Evolutionary conservation across 768 basidiomycete species (phyloP).

Genomic region (Mycena leptocephala): DNA sequence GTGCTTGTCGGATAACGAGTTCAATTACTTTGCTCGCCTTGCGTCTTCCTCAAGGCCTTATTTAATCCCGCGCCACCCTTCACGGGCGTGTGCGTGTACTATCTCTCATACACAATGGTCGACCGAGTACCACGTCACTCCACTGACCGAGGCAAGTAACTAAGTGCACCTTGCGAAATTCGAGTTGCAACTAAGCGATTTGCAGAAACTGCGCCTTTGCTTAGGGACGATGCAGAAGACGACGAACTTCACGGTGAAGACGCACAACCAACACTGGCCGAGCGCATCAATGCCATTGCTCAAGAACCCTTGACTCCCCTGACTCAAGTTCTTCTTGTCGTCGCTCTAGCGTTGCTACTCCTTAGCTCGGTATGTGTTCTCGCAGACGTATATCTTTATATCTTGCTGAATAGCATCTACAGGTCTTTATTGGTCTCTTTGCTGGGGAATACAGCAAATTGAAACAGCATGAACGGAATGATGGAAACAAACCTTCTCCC

Average conservation of each 20-base stretch:
- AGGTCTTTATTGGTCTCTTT: slow-evolving; percentile 94
- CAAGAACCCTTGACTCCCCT: slow-evolving; percentile 89
- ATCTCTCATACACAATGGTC: slow-evolving; percentile 58
- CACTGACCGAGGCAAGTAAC: slow-evolving; percentile 68
- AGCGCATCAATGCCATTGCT: slow-evolving; percentile 70
- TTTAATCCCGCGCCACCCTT: slow-evolving; percentile 24
- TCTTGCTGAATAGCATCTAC: not conserved
- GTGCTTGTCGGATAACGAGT: not conserved
- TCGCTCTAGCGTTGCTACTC: slow-evolving; percentile 85
- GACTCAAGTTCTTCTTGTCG: slow-evolving; percentile 85
- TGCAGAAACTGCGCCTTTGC: slow-evolving; percentile 77
- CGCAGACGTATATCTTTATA: not conserved
- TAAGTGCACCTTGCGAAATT: not conserved
- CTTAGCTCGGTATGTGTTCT: slow-evolving; percentile 72
- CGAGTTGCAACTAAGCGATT: slow-evolving; percentile 3
- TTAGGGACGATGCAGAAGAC: slow-evolving; percentile 65
- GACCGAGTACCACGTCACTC: slow-evolving; percentile 69
- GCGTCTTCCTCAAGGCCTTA: slow-evolving; percentile 29
- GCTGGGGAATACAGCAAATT: slow-evolving; percentile 90
- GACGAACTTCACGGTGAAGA: slow-evolving; percentile 38
- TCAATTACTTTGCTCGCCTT: not conserved
- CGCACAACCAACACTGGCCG: slow-evolving; percentile 54
- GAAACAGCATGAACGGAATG: slow-evolving; percentile 61
- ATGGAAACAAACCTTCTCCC: slow-evolving; percentile 52
- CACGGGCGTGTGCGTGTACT: slow-evolving; percentile 13